Conservation (phyloP, 805 yeast genomes). For the Sugiyamaella boreocaroliniensis region DNA sequence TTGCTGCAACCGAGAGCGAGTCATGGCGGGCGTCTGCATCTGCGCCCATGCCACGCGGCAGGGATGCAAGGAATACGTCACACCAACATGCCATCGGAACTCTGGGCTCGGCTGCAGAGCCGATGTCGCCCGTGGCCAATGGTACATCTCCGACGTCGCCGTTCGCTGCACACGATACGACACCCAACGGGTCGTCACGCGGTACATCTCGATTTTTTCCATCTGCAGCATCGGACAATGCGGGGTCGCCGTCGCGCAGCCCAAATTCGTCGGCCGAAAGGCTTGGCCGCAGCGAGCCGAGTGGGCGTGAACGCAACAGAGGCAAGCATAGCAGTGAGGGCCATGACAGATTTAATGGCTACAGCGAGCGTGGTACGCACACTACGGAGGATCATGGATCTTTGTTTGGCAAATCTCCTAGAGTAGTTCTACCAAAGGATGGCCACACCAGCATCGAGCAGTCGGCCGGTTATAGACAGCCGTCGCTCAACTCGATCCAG, state of each 20-base stretch:
- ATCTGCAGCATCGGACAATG: slow-evolving; percentile 6
- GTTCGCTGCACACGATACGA: slow-evolving; percentile 3
- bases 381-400: not conserved
- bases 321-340: not conserved
- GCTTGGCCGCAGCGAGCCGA: not conserved
- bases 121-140: slow-evolving; percentile 1
- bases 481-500: slow-evolving; percentile 10
- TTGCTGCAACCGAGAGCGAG: not conserved
- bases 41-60: not conserved
- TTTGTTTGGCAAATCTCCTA: slow-evolving; percentile 2
- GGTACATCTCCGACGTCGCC: not conserved
- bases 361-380: slow-evolving; percentile 6
- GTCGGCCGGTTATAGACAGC: not conserved
- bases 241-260: not conserved
- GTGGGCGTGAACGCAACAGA: not conserved
- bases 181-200: slow-evolving; percentile 7
- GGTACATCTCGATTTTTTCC: slow-evolving; percentile 17
- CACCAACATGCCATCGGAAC: not conserved
- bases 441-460: not conserved
- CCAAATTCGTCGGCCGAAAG: not conserved
- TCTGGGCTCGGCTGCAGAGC: not conserved
- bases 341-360: slow-evolving; percentile 2
- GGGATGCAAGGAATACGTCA: not conserved
- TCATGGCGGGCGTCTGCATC: slow-evolving; percentile 3
- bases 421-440: slow-evolving; percentile 13